phyloP scores from a whole-genome alignment of 2,329 filamentous ascomycete genomes.

The Hypoxylon sp. region DNA sequence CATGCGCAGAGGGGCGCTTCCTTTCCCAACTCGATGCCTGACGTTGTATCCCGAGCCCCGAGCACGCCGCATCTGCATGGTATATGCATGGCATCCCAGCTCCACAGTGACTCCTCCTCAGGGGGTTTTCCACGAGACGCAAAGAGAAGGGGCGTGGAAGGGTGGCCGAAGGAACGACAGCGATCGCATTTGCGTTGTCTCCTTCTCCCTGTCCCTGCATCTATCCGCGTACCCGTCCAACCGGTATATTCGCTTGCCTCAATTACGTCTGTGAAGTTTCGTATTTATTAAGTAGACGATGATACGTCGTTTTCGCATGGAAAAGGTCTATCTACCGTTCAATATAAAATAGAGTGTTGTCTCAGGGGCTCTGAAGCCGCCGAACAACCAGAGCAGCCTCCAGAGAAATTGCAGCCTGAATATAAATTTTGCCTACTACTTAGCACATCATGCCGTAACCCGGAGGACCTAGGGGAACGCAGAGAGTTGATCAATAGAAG shows the following conservation, averaged over 20 bases:
- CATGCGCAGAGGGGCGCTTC: neutral
- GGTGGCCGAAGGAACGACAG: neutral
- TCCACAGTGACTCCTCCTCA: conserved; percentile 2
- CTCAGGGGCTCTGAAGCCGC: neutral
- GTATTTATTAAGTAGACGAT: neutral
- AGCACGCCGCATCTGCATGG: conserved; percentile 18
- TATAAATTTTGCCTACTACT: conserved; percentile 18
- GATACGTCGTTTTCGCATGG: neutral
- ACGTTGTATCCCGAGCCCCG: conserved; percentile 35
- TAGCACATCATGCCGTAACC: neutral
- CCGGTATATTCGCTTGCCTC: conserved; percentile 2
- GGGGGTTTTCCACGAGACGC: neutral
- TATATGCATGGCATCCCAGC: neutral
- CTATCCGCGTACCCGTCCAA: conserved; percentile 5
- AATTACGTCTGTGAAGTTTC: neutral
- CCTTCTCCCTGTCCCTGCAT: conserved; percentile 11
- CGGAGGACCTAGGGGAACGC: neutral
- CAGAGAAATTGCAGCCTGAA: conserved; percentile 22
- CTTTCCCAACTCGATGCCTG: conserved; percentile 1
- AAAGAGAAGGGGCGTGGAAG: neutral
- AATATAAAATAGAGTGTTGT: conserved; percentile 16
- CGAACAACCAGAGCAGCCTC: neutral
- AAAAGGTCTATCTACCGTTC: neutral
- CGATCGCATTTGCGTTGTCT: neutral
- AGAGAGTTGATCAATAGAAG: neutral